Evolutionary conservation across 305 asterid species (phyloP).

Genomic region (Fraxinus latifolia): DNA sequence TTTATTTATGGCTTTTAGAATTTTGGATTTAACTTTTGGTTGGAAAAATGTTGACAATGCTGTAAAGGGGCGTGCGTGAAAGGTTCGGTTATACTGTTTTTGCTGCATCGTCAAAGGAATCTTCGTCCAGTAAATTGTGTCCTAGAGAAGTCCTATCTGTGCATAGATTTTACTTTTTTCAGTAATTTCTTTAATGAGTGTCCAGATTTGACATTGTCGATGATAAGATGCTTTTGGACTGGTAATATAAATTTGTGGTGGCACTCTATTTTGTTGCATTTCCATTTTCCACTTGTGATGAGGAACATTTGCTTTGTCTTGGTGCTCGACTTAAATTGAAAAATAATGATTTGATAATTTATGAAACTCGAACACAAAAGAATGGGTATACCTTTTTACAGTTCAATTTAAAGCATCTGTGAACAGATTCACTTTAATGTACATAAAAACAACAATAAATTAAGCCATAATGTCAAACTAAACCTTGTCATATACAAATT

Average conservation of each 20-base stretch:
- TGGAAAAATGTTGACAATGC: not conserved
- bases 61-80: conserved; percentile 17
- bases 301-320: not conserved
- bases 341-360: not conserved
- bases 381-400: not conserved
- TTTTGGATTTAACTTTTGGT: conserved; percentile 21
- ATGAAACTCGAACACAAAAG: not conserved
- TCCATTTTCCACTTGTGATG: not conserved
- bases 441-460: not conserved
- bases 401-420: not conserved
- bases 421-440: not conserved
- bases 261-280: not conserved
- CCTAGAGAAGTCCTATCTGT: not conserved
- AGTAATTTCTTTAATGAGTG: not conserved
- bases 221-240: not conserved
- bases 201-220: not conserved
- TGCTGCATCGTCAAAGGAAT: conserved; percentile 4
- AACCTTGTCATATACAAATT: not conserved
- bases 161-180: not conserved
- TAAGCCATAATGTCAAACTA: not conserved
- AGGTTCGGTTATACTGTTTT: not conserved
- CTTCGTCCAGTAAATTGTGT: not conserved
- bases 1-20: conserved; percentile 13
- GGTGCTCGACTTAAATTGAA: not conserved
- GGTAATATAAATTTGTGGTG: not conserved